Evolutionary conservation across 2,329 filamentous ascomycete genomes (phyloP).

Genomic region (Clonostachys rosea): DNA sequence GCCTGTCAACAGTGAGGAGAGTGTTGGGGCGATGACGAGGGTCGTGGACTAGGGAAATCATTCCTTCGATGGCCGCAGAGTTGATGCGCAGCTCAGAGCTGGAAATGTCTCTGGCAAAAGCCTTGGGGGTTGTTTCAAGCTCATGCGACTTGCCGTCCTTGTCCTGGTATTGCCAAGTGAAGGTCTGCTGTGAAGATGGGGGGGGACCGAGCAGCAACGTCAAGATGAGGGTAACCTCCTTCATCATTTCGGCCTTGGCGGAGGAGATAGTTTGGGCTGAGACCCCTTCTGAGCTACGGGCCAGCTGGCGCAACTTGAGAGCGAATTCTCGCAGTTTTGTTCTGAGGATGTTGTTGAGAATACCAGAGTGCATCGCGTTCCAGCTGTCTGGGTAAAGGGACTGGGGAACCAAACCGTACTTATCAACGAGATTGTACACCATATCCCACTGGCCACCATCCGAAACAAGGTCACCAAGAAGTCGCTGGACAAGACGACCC

Average conservation of each 20-base stretch:
- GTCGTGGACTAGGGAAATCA: conserved; percentile 83
- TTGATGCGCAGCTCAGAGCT: conserved; percentile 50
- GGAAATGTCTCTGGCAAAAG: conserved; percentile 67
- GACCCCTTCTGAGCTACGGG: conserved; percentile 19
- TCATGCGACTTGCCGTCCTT: conserved; percentile 59
- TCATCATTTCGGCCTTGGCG: conserved; percentile 70
- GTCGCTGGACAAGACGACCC: conserved; percentile 64
- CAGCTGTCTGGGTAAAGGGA: conserved; percentile 75
- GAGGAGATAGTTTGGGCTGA: conserved; percentile 28
- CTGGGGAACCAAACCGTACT: conserved; percentile 87
- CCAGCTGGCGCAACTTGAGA: conserved; percentile 61
- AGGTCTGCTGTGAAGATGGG: conserved; percentile 62
- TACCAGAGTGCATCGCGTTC: conserved; percentile 67
- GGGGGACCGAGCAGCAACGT: conserved; percentile 79
- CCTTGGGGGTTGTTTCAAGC: conserved; percentile 60
- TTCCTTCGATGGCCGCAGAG: conserved; percentile 55
- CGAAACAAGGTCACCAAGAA: conserved; percentile 64
- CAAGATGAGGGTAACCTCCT: conserved; percentile 76
- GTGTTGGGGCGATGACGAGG: conserved; percentile 71
- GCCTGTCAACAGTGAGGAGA: conserved; percentile 69
- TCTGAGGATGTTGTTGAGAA: conserved; percentile 71
- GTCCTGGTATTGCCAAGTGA: conserved; percentile 78
- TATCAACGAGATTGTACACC: conserved; percentile 78
- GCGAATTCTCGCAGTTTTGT: conserved; percentile 86
- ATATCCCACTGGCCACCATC: conserved; percentile 94